These are phyloP conservation scores for Parietichytrium sp. DNA, from an alignment of 108 stramenopile genomes.

Conservation along the genomic window DNA sequence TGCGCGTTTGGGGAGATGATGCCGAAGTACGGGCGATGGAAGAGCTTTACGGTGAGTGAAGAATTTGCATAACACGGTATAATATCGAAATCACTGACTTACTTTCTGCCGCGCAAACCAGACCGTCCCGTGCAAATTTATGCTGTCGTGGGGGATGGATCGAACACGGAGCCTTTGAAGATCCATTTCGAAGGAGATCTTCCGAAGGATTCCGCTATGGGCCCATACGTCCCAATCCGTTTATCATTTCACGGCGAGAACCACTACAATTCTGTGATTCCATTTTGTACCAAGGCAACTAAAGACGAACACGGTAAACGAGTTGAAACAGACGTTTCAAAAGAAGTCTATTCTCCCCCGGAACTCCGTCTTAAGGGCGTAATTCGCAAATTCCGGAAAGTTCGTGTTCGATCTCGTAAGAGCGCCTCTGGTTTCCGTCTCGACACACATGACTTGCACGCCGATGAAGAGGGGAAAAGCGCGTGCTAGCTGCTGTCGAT, in stretches of 20 bases:
- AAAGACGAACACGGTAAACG: background rate
- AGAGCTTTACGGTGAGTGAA: constrained; percentile 94
- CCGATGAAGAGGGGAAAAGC: background rate
- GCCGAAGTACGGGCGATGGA: constrained; percentile 91
- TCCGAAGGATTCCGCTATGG: constrained; percentile 18
- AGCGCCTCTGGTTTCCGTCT: background rate
- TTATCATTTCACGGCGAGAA: constrained; percentile 47
- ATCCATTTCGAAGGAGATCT: constrained; percentile 40
- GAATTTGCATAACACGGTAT: no score
- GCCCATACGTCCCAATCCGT: constrained; percentile 15
- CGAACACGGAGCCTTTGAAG: constrained; percentile 17
- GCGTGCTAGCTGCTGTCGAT: no score
- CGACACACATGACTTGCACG: constrained; percentile 5
- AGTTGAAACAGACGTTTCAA: background rate
- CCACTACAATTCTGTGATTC: constrained; percentile 51
- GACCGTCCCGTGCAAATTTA: constrained; percentile 25
- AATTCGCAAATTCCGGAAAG: background rate
- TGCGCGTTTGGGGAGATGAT: constrained; percentile 81
- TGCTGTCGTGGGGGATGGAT: background rate
- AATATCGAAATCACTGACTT: no score
- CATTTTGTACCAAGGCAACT: background rate
- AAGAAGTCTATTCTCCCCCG: background rate
- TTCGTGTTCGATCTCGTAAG: background rate
- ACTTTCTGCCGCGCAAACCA: no score
- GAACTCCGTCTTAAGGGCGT: background rate